These are phyloP conservation scores for Funneliformis caledonium DNA, from an alignment of 371 early-diverging fungal genomes.

Conservation along the genomic window DNA sequence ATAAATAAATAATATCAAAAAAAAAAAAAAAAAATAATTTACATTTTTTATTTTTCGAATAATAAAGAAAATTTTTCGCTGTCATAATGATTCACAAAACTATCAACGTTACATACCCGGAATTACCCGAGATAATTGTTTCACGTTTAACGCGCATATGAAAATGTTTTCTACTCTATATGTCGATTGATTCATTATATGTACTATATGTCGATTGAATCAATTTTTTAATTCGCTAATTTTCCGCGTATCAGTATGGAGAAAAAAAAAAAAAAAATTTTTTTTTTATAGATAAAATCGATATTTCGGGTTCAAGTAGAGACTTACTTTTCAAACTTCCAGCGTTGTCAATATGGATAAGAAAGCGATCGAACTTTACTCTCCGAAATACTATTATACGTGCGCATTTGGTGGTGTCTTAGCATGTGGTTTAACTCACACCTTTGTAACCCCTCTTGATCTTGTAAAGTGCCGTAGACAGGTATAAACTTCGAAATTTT, in stretches of 20 bases:
- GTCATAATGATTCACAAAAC: too few species aligned
- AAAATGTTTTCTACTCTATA: not conserved
- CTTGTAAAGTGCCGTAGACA: conserved; percentile 32
- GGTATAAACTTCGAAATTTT: not conserved
- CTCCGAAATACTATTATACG: conserved; percentile 52
- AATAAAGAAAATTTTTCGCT: too few species aligned
- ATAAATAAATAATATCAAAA: too few species aligned
- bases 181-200: not conserved
- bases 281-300: not conserved
- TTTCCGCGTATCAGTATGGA: not conserved
- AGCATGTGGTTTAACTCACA: conserved; percentile 77
- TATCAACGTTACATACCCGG: not conserved
- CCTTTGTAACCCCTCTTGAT: conserved; percentile 47
- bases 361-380: conserved; percentile 56
- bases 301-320: not conserved
- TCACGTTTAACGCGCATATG: too few species aligned
- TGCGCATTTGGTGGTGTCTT: conserved; percentile 67
- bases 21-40: too few species aligned
- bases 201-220: not conserved
- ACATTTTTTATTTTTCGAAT: too few species aligned
- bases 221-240: not conserved
- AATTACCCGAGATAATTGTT: not conserved
- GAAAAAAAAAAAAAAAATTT: not conserved
- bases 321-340: not conserved
- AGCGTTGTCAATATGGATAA: not conserved